Base-by-base conservation (phyloP, 1,139 yeast genomes). In the Pichia sp. region DNA sequence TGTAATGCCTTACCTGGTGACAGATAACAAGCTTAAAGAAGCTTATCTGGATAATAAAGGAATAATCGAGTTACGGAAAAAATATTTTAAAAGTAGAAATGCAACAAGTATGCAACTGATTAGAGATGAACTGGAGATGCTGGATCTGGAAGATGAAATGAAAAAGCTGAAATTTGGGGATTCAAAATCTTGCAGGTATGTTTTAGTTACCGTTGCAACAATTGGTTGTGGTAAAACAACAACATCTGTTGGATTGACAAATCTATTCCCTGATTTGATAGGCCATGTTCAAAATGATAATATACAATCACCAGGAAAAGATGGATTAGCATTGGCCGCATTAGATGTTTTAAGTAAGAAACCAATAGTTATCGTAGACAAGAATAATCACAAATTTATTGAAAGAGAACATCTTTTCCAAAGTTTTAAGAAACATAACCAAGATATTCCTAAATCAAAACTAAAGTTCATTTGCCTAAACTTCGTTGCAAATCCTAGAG, bases 171-270 rank as follows among this genome's bases (percentile, higher is more conserved):
- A 67, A 12, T 52, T 44, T 35, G 55, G 54, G 1, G 38, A 41
- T 22, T 12, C 41, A 15, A 35, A 41, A 32, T 24, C 43, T 28
- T 41, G 31, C 14, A 43, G 40, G 53, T 85, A 76, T 54, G 71
- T 84, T 0, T 54, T 93, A 1, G 72, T 88, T 2, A 93, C 97
- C 0, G 77, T 89, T 12, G 88, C 97, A 0, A 86, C 96, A 0
- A 74, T 91, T 39, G 98, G 97, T 0, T 86, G 96, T 59, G 99
- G 99, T 8, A 93, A 93, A 58, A 88, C 97, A 0, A 86, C 96
- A 0, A 74, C 85, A 0, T 76, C 86, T 4, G 60, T 73, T 36
- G 79, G 91, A 0, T 63, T 91, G 34, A 52, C 58, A 1, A 58
- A 69, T 9, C 56, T 89, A 22, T 80, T 68, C 42, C 77, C 82